Evolutionary conservation across 2,329 filamentous ascomycete genomes (phyloP), one percentile per base, ranked within the genome.

Genomic region (Spiromastix sp.): DNA sequence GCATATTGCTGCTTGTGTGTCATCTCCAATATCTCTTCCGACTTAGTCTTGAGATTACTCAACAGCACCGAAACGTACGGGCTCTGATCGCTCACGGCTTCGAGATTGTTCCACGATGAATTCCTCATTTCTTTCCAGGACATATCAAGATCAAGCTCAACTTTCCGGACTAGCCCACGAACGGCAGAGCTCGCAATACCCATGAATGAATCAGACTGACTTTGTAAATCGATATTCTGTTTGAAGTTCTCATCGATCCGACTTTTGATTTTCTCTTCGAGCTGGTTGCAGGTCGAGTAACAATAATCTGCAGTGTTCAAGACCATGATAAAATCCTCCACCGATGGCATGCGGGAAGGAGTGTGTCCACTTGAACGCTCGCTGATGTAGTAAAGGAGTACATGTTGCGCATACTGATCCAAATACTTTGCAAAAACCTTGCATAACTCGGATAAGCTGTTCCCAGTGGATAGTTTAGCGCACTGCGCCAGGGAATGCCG

Each of bases 291-390:
- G 19, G 93, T 96, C 17, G 77, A 77, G 53, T 95, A 89, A 74
- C 91, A 98, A 57, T 96, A 98, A 53, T 98, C 91, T 1, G 91
- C 89, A 1, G 91, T 96, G 55, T 98, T 98, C 31, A 98, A 68
- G 1, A 96, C 86, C 3, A 93, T 66, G 10, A 95, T 73, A 3
- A 83, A 74, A 43, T 94, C 82, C 49, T 94, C 79, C 2, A 91
- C 44, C 5, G 58, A 57, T 2, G 63, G 61, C n/a, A 57, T 47
- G 34, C 56, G 61, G 1, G 72, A 72, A 2, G 73, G 70, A 2
- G 67, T 70, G 39, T 68, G 64, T 42, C 71, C 49, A 51, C 70
- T 58, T 46, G 70, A 45, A 56, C 76, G 51, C 60, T 82, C 75
- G 19, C 71, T 72, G 12, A 81, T 66, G 41, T 82, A 80, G 44